Percentiles rank a stretch among this genome's conserved stretches.
Conservation (phyloP, 352 stramenopile species). For the Albugo candida region DNA sequence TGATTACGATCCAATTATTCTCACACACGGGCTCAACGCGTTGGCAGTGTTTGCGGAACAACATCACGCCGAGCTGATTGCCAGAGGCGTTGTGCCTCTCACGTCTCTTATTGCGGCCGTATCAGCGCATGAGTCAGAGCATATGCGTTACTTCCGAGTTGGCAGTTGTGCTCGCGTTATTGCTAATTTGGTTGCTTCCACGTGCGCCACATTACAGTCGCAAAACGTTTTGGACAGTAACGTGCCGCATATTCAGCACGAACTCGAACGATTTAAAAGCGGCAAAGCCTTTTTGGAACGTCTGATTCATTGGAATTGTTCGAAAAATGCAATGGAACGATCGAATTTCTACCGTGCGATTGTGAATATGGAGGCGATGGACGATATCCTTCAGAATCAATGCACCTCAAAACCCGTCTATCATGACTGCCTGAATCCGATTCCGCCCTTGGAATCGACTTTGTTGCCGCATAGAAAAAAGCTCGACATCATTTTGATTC, state of each 20-base stretch:
- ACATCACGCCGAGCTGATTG: slow-evolving; percentile 40
- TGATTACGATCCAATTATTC: slow-evolving; percentile 39
- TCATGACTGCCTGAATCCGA: slow-evolving; percentile 56
- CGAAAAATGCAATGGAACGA: slow-evolving; percentile 4
- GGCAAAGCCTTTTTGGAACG: not conserved
- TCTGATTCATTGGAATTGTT: not conserved
- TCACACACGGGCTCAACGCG: slow-evolving; percentile 42
- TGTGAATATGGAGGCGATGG: slow-evolving; percentile 38
- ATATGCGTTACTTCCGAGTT: slow-evolving; percentile 7
- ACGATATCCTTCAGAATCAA: slow-evolving; percentile 16
- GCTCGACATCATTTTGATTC: slow-evolving; percentile 69
- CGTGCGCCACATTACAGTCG: not conserved
- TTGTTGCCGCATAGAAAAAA: slow-evolving; percentile 1
- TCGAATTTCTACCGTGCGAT: slow-evolving; percentile 59
- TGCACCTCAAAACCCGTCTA: slow-evolving; percentile 28
- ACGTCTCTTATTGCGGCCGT: slow-evolving; percentile 16
- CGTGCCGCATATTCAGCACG: slow-evolving; percentile 1
- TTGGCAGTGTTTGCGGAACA: slow-evolving; percentile 45
- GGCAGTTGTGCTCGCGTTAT: slow-evolving; percentile 53
- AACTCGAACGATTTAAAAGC: not conserved
- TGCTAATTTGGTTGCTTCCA: slow-evolving; percentile 37
- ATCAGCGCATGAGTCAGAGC: not conserved
- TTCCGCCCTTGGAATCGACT: slow-evolving; percentile 17
- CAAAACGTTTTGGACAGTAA: not conserved
- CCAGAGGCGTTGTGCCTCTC: slow-evolving; percentile 37